Percentiles rank a stretch among this genome's conserved stretches.
Conservation (phyloP, 768 basidiomycete species). For the Kwoniella bestiolae region DNA sequence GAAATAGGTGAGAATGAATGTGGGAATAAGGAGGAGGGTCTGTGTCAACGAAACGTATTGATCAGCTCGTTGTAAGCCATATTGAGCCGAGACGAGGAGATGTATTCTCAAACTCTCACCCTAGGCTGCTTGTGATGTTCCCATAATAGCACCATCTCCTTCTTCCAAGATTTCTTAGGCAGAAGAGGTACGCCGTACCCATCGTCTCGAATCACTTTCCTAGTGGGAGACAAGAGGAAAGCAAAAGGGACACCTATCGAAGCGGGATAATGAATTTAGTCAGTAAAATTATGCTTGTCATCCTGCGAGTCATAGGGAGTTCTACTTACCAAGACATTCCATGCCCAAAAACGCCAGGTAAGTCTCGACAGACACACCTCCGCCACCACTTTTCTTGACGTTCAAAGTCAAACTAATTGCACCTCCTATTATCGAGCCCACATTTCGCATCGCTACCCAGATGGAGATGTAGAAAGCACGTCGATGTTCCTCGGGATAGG, state of each 20-base stretch:
- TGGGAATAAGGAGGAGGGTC: constrained; percentile 14
- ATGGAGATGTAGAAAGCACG: constrained; percentile 17
- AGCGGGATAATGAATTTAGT: neutral
- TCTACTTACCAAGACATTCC: constrained; percentile 9
- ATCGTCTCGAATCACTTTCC: constrained; percentile 9
- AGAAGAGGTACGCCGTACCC: constrained; percentile 4
- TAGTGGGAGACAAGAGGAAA: constrained; percentile 2
- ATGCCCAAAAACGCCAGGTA: constrained; percentile 9
- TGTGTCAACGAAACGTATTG: neutral
- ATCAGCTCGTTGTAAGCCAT: too few species aligned
- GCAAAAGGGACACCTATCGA: constrained; percentile 1
- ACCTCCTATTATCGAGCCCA: constrained; percentile 15
- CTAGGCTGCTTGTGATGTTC: constrained; percentile 15
- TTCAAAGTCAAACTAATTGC: constrained; percentile 12
- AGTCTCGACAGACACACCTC: constrained; percentile 10
- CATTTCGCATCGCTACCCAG: constrained; percentile 19
- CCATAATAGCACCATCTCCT: constrained; percentile 5
- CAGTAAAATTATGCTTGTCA: neutral
- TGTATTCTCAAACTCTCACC: neutral
- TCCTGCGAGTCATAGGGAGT: neutral
- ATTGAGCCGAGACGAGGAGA: too few species aligned
- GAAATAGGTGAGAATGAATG: constrained; percentile 12
- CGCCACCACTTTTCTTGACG: neutral
- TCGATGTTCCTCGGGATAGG: constrained; percentile 10
- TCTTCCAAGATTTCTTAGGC: constrained; percentile 5